A percentile compares a stretch with the other conserved stretches of the same genome.
Conservation (phyloP, 805 yeast genomes). For the Candida methanosorbosa region DNA sequence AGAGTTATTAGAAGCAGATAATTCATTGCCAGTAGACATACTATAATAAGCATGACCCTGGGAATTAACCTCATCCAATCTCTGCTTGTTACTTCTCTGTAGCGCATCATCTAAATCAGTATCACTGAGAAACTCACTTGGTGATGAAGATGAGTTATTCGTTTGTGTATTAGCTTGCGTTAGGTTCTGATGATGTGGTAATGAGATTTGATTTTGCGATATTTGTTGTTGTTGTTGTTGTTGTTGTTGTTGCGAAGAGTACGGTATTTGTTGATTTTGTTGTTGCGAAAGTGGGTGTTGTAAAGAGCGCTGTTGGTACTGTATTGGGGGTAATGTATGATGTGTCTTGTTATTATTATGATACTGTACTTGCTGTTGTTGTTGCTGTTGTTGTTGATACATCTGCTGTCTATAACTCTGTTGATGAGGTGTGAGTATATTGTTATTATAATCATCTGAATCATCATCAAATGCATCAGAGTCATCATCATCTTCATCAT, state of each 20-base stretch:
- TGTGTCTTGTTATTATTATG: no score
- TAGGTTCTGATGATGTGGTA: conserved; percentile 5
- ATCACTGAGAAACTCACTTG: conserved; percentile 47
- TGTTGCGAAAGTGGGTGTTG: background rate
- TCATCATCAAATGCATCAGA: conserved; percentile 1
- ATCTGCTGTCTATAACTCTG: conserved; percentile 8
- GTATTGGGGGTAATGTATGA: no score
- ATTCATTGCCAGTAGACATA: no score
- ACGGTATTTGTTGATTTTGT: background rate
- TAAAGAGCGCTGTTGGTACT: no score
- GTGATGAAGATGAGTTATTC: conserved; percentile 30
- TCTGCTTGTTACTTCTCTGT: conserved; percentile 3
- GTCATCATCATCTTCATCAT: background rate
- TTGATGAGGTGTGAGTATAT: background rate
- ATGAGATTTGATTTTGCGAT: background rate
- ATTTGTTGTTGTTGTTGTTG: conserved; percentile 6
- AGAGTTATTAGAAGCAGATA: no score
- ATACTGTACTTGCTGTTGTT: conserved; percentile 1
- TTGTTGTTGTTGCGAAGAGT: background rate
- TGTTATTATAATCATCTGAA: conserved; percentile 1
- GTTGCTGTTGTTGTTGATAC: conserved; percentile 6
- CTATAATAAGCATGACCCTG: no score
- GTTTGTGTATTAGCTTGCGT: no score
- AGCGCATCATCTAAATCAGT: conserved; percentile 38
- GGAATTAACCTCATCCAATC: no score